phyloP scores from a whole-genome alignment of 768 basidiomycete species.

The Pholiota molesta region DNA sequence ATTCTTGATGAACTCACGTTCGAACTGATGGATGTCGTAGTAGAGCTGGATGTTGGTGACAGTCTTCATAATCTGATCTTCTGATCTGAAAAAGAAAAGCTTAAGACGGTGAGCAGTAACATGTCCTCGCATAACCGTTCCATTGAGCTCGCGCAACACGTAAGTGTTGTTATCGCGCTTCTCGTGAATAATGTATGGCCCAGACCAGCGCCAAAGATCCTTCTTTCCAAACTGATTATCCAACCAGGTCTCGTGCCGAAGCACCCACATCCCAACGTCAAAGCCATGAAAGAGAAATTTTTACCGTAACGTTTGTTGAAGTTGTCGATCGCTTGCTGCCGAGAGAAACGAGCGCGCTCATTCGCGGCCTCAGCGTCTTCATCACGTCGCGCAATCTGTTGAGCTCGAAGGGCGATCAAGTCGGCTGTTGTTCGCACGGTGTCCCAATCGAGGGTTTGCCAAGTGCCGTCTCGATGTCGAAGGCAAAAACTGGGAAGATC shows the following conservation, averaged over 20 bases:
- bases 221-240: constrained; percentile 34
- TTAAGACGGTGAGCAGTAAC: constrained; percentile 19
- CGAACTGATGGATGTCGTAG: not conserved
- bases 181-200: constrained; percentile 32
- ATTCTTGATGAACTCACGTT: not conserved
- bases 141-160: no score
- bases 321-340: constrained; percentile 24
- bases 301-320: constrained; percentile 20
- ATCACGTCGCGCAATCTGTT: constrained; percentile 25
- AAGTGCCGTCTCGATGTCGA: constrained; percentile 33
- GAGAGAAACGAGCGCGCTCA: constrained; percentile 12
- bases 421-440: constrained; percentile 14
- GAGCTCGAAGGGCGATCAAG: constrained; percentile 27
- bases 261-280: constrained; percentile 30
- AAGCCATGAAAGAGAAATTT: constrained; percentile 22
- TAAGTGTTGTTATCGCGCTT: constrained; percentile 15
- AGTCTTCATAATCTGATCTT: constrained; percentile 19
- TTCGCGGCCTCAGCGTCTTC: constrained; percentile 16
- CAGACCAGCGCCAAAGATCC: constrained; percentile 28
- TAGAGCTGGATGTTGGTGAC: not conserved
- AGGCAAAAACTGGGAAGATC: constrained; percentile 28
- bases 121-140: constrained; percentile 19
- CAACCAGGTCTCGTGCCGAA: constrained; percentile 32
- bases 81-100: constrained; percentile 20
- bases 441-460: constrained; percentile 30